phyloP scores from a whole-genome alignment of 495 filamentous ascomycete species.

The Sordaria brevicollis region DNA sequence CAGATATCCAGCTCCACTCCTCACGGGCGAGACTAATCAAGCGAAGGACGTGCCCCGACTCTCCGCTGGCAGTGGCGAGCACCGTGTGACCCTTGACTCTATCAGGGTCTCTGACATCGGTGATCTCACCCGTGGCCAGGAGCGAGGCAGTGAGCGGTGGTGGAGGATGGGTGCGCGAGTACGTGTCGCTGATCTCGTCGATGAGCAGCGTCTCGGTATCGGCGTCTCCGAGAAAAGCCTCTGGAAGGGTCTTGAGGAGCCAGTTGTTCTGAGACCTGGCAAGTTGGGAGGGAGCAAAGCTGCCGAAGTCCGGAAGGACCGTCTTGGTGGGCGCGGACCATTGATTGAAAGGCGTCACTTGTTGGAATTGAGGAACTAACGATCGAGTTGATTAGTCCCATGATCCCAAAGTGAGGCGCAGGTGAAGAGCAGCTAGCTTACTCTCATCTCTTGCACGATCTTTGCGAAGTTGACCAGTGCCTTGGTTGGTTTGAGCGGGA shows the following conservation, averaged over 20 bases:
- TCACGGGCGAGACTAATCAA: slow-evolving; percentile 32
- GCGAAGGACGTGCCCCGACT: slow-evolving; percentile 41
- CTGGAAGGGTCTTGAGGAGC: slow-evolving; percentile 26
- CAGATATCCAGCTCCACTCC: slow-evolving; percentile 35
- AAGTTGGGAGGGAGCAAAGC: slow-evolving; percentile 5
- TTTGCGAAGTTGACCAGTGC: slow-evolving; percentile 10
- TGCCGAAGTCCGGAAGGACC: slow-evolving; percentile 4
- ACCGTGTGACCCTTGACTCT: slow-evolving; percentile 19
- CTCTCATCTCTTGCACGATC: slow-evolving; percentile 11
- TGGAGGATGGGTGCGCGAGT: background rate
- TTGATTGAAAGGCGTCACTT: slow-evolving; percentile 24
- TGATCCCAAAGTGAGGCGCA: background rate
- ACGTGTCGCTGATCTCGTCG: slow-evolving; percentile 12
- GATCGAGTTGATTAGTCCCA: slow-evolving; percentile 7
- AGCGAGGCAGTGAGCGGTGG: slow-evolving; percentile 10
- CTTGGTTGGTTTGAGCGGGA: slow-evolving; percentile 5
- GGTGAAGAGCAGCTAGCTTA: slow-evolving; percentile 9
- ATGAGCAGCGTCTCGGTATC: slow-evolving; percentile 16
- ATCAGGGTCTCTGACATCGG: slow-evolving; percentile 15
- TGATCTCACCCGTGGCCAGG: slow-evolving; percentile 28
- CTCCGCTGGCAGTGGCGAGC: slow-evolving; percentile 39
- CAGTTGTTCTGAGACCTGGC: slow-evolving; percentile 23
- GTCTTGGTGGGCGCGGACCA: slow-evolving; percentile 22
- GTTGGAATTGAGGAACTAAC: slow-evolving; percentile 29
- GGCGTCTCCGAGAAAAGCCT: slow-evolving; percentile 25